Conservation (phyloP, 306 rosid genomes). For the Medicago lupulina region DNA sequence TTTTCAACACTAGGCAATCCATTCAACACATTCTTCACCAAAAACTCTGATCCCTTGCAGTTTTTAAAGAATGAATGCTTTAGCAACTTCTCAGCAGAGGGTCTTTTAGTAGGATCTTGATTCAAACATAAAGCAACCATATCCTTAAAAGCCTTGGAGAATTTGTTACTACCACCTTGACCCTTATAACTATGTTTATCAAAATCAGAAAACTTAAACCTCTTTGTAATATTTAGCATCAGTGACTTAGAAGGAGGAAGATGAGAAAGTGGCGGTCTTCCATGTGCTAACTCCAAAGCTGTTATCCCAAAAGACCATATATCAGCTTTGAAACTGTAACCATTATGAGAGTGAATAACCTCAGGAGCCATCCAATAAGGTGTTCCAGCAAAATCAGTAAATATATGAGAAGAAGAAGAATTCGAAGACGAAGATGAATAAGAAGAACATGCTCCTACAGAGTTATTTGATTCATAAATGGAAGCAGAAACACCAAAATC, state of each 20-base stretch:
- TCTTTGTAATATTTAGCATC: slow-evolving; percentile 55
- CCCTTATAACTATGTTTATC: slow-evolving; percentile 40
- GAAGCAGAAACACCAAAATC: slow-evolving; percentile 71
- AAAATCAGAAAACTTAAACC: slow-evolving; percentile 62
- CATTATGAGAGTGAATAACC: slow-evolving; percentile 64
- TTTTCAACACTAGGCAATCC: slow-evolving; percentile 66
- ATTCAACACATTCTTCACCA: slow-evolving; percentile 55
- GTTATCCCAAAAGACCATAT: slow-evolving; percentile 80
- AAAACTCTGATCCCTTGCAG: slow-evolving; percentile 49
- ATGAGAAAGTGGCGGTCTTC: slow-evolving; percentile 71
- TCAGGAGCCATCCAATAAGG: slow-evolving; percentile 85
- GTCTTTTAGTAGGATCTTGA: slow-evolving; percentile 68
- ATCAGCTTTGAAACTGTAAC: slow-evolving; percentile 67
- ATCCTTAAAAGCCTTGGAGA: slow-evolving; percentile 65
- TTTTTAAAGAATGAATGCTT: slow-evolving; percentile 63
- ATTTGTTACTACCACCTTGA: slow-evolving; percentile 46
- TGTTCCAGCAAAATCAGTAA: slow-evolving; percentile 59
- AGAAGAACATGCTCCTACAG: slow-evolving; percentile 4
- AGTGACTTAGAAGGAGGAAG: slow-evolving; percentile 68
- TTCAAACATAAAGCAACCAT: slow-evolving; percentile 71
- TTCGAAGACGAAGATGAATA: slow-evolving; percentile 37
- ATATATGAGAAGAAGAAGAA: slow-evolving; percentile 40
- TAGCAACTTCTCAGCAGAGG: slow-evolving; percentile 56
- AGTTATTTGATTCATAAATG: slow-evolving; percentile 46
- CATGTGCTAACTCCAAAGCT: slow-evolving; percentile 68